phyloP scores from a whole-genome alignment of 140 eudicot species.

The Stevia rebaudiana region DNA sequence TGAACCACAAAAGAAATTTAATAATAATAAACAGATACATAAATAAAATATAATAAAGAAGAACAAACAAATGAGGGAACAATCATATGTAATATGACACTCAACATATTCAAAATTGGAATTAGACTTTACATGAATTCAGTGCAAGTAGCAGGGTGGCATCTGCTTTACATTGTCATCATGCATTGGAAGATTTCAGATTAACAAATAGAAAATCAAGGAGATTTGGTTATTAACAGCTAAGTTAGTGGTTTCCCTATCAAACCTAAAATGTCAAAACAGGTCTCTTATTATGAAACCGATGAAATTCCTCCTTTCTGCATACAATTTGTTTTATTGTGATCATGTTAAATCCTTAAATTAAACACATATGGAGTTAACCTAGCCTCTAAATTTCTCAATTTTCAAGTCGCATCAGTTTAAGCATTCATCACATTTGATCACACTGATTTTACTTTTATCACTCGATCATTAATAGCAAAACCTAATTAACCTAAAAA shows the following conservation, averaged over 20 bases:
- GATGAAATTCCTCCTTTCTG: not conserved
- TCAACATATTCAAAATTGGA: constrained; percentile 4
- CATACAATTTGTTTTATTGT: constrained; percentile 1
- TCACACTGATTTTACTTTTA: not conserved
- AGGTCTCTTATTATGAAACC: not conserved
- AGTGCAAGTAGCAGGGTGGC: constrained; percentile 7
- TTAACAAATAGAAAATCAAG: not conserved
- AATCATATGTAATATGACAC: constrained; percentile 3
- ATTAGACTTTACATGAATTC: not conserved
- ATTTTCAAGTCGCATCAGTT: not conserved
- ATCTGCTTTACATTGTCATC: constrained; percentile 20
- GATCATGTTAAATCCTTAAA: not conserved
- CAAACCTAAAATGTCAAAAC: not conserved
- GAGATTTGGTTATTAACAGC: not conserved
- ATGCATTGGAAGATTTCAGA: not conserved
- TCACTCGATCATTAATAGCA: not conserved
- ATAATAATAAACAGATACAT: too few species aligned
- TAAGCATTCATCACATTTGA: not conserved
- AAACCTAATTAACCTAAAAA: not conserved
- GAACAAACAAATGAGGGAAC: constrained; percentile 1
- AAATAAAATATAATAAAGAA: not conserved
- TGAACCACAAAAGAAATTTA: constrained; percentile 11
- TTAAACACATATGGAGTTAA: not conserved
- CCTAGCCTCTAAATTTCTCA: not conserved
- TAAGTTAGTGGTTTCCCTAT: not conserved